Evolutionary conservation across 1,139 yeast species (phyloP).

Genomic region (Debaryomyces sp.): DNA sequence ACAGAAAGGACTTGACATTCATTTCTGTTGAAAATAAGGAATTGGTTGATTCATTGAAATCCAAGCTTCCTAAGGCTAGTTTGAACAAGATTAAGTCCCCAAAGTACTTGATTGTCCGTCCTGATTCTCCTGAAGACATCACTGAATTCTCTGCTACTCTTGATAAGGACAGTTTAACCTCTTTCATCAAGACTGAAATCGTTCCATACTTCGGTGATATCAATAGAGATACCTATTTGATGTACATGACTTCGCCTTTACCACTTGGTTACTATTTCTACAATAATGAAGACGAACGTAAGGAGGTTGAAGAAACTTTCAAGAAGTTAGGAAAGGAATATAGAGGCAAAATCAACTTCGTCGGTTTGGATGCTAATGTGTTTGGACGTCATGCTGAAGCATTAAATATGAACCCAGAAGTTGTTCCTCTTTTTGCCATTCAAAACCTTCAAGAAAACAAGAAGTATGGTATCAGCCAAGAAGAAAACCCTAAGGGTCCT

Average conservation of each 20-base stretch:
- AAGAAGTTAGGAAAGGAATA: conserved; percentile 67
- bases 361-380: conserved; percentile 78
- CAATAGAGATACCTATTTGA: conserved; percentile 76
- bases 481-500: conserved; percentile 45
- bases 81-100: conserved; percentile 25
- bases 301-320: conserved; percentile 53
- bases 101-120: conserved; percentile 41
- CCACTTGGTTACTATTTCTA: conserved; percentile 92
- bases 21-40: conserved; percentile 54
- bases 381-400: conserved; percentile 90
- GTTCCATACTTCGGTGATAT: conserved; percentile 92
- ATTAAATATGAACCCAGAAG: conserved; percentile 77
- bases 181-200: conserved; percentile 68
- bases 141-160: conserved; percentile 25
- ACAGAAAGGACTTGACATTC: conserved; percentile 66
- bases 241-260: conserved; percentile 68
- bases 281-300: conserved; percentile 68
- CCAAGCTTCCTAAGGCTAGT: conserved; percentile 23
- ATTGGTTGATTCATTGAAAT: conserved; percentile 27
- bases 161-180: conserved; percentile 39
- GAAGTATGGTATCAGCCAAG: conserved; percentile 71
- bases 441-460: conserved; percentile 69
- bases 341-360: conserved; percentile 86
- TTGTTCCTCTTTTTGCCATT: conserved; percentile 89
- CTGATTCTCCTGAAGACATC: conserved; percentile 35